A percentile compares a stretch with the other conserved stretches of the same genome.
These are phyloP conservation scores for Canavalia gladiata DNA, from an alignment of 306 rosid genomes.

Conservation along the genomic window DNA sequence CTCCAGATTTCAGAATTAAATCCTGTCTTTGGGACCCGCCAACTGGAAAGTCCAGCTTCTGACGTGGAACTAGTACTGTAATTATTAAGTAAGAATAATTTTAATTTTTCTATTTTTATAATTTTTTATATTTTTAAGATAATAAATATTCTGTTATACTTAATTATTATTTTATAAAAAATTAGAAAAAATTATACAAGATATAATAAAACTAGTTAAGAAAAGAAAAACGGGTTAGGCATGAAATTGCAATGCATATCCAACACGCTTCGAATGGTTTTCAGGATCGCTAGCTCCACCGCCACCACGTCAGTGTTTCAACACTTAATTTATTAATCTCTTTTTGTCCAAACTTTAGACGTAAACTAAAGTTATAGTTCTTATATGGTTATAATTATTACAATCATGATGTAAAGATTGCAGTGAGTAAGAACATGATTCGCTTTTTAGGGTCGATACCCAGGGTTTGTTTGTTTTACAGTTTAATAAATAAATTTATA, in stretches of 20 bases:
- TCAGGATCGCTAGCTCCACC: neutral
- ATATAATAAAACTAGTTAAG: too few species aligned
- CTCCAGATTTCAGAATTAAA: slow-evolving; percentile 38
- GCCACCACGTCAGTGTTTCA: neutral
- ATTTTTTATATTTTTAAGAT: too few species aligned
- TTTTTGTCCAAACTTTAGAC: neutral
- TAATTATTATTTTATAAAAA: too few species aligned
- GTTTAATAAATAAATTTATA: too few species aligned
- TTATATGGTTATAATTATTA: slow-evolving; percentile 1
- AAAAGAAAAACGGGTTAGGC: neutral
- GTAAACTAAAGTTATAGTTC: slow-evolving; percentile 1
- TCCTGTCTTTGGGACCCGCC: slow-evolving; percentile 43
- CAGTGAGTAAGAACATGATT: neutral
- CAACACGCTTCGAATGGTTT: slow-evolving; percentile 1
- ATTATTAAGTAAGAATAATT: neutral
- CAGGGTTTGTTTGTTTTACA: too few species aligned
- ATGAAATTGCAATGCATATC: slow-evolving; percentile 5
- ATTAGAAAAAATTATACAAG: too few species aligned
- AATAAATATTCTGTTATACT: too few species aligned
- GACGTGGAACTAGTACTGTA: slow-evolving; percentile 36
- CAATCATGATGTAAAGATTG: slow-evolving; percentile 5
- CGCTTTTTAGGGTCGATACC: neutral
- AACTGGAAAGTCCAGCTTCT: slow-evolving; percentile 40
- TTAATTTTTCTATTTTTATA: too few species aligned
- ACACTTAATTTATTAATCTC: neutral